Evolutionary conservation across 306 rosid genomes (phyloP), one percentile per base, ranked within the genome.

Genomic region (Citrullus colocynthis): DNA sequence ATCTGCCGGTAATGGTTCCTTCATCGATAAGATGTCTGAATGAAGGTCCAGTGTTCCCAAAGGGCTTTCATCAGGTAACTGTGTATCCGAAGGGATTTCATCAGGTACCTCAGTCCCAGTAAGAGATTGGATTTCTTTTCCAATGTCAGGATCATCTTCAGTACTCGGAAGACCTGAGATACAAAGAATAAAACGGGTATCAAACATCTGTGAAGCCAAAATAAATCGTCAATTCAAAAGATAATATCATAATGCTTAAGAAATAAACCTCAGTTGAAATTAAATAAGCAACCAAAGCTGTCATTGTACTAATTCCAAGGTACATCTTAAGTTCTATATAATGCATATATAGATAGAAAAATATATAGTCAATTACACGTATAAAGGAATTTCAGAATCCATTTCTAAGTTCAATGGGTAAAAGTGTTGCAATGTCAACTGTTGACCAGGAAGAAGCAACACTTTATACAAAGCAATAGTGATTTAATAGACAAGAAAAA

Each of bases 121-220:
- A 79, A 15, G 79, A 57, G n/a, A 74, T 62, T 78, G 78, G 63
- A 57, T 83, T 74, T 83, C 89, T 55, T 80, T 77, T 76, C 74
- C 76, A 58, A 80, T 78, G 76, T 78, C 91, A 78, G 48, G 81
- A 77, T 87, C 90, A 77, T 88, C 96, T 49, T 90, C 93, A 65
- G 83, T 77, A 78, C 73, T 74, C 42, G 87, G 86, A 36, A 54
- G 67, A 77, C 87, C 98, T 90, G 83, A 62, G 73, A 63, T 70
- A 49, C 20, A 62, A 61, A 61, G 13, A 75, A 64, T 34, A 61
- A 77, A 75, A 55, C 2, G 28, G 52, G 71, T 15, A 21, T 65
- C 58, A 67, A 81, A 67, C 79, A 81, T 12, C 21, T 69, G 62
- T 49, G 41, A 42, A 71, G 60, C 80, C 79, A 37, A 77, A 32